These are phyloP conservation scores for Hydnum rufescens DNA, from an alignment of 768 basidiomycete genomes.

Conservation along the genomic window DNA sequence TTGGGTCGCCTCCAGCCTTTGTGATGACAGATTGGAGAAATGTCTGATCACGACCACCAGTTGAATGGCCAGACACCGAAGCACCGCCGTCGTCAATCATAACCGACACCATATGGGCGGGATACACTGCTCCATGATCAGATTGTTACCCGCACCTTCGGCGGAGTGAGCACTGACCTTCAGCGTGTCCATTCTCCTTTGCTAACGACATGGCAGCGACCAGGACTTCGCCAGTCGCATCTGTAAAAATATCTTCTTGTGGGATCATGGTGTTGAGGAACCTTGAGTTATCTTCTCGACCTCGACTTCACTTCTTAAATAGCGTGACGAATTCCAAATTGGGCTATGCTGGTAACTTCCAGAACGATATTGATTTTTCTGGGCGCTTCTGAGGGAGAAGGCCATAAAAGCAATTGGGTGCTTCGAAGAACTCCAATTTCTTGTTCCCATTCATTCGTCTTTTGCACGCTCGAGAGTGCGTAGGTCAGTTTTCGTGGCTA, in stretches of 20 bases:
- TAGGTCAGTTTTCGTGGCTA: no score
- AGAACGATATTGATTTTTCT: no score
- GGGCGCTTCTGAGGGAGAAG: no score
- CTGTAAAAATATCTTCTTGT: neutral
- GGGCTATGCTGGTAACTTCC: no score
- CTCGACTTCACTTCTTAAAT: no score
- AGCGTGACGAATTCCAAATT: no score
- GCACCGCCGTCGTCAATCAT: conserved; percentile 49
- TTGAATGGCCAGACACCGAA: conserved; percentile 14
- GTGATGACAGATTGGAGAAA: conserved; percentile 63
- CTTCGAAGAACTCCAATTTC: no score
- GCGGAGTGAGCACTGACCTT: neutral
- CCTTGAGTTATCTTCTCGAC: no score
- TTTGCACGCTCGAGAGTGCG: no score
- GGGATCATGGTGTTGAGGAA: no score
- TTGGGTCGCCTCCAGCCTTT: conserved; percentile 70
- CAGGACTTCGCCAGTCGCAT: neutral
- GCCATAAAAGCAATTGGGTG: no score
- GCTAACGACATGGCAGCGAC: neutral
- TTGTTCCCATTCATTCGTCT: no score
- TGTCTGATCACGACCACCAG: conserved; percentile 31
- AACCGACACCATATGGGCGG: conserved; percentile 63
- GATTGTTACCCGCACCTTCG: neutral
- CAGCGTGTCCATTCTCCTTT: neutral
- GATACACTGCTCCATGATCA: conserved; percentile 33